phyloP scores from a whole-genome alignment of 192 early-diverging fungal species.

The Backusella westeae region DNA sequence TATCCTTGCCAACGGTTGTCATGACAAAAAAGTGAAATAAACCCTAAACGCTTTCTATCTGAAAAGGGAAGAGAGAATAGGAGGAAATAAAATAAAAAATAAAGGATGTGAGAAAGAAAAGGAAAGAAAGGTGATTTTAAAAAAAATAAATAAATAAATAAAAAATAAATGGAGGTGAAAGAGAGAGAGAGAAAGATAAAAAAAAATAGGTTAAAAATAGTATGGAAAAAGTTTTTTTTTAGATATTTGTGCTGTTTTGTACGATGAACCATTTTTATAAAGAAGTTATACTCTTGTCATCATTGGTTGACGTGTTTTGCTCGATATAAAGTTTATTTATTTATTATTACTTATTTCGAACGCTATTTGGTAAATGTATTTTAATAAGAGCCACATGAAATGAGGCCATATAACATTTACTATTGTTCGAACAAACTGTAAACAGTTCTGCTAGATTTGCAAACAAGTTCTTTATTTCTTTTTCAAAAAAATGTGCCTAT shows the following conservation, averaged over 20 bases:
- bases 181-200: background rate
- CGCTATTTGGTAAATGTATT: background rate
- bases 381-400: background rate
- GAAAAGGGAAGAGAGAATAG: background rate
- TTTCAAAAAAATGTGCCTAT: background rate
- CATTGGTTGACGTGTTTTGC: background rate
- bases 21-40: background rate
- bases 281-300: background rate
- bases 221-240: slow-evolving; percentile 11
- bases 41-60: background rate
- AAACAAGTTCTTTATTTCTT: background rate
- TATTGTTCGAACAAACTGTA: background rate
- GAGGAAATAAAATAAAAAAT: background rate
- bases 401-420: background rate
- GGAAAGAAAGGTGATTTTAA: background rate
- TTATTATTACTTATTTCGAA: background rate
- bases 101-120: background rate
- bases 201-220: slow-evolving; percentile 4
- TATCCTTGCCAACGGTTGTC: background rate
- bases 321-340: background rate
- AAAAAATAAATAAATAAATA: too few relatives aligned
- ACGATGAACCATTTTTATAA: slow-evolving; percentile 3
- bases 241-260: background rate
- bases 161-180: background rate
- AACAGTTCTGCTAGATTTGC: background rate